These are phyloP conservation scores for Singerocomus inundabilis DNA, from an alignment of 1,284 basidiomycete species.

Conservation along the genomic window DNA sequence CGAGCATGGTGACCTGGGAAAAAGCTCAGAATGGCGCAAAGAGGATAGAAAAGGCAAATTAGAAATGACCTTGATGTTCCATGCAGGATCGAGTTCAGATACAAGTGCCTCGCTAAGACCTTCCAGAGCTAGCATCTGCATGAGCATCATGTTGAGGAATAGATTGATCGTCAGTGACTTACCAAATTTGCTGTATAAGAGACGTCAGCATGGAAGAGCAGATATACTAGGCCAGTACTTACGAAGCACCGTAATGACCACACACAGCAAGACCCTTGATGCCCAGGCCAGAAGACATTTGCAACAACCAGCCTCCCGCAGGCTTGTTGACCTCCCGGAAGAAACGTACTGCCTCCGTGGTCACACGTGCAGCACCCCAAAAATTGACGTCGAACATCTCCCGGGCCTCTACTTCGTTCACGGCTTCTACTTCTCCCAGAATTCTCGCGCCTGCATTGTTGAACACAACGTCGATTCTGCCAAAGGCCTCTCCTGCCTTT, in stretches of 20 bases:
- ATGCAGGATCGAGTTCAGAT: conserved; percentile 19
- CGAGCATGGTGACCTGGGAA: conserved; percentile 13
- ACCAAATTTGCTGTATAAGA: conserved; percentile 8
- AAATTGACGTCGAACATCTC: conserved; percentile 34
- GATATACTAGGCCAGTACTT: background rate
- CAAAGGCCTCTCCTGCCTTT: too few relatives aligned
- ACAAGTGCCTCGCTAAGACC: conserved; percentile 13
- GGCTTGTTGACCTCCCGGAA: conserved; percentile 36
- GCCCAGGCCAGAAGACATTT: conserved; percentile 27
- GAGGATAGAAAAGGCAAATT: background rate
- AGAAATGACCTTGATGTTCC: conserved; percentile 20
- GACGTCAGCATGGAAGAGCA: background rate
- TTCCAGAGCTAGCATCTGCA: conserved; percentile 13
- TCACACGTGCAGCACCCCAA: too few relatives aligned
- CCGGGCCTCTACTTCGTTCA: conserved; percentile 21
- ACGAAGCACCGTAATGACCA: conserved; percentile 10
- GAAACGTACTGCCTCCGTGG: conserved; percentile 30
- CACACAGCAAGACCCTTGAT: too few relatives aligned
- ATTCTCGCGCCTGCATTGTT: conserved; percentile 20
- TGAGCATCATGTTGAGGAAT: background rate
- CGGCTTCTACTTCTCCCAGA: conserved; percentile 12
- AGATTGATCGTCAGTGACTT: background rate
- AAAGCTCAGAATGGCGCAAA: background rate
- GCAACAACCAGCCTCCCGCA: conserved; percentile 30
- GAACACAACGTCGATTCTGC: too few relatives aligned